phyloP scores from a whole-genome alignment of 2,329 filamentous ascomycete genomes.

The Penicillium hordei region DNA sequence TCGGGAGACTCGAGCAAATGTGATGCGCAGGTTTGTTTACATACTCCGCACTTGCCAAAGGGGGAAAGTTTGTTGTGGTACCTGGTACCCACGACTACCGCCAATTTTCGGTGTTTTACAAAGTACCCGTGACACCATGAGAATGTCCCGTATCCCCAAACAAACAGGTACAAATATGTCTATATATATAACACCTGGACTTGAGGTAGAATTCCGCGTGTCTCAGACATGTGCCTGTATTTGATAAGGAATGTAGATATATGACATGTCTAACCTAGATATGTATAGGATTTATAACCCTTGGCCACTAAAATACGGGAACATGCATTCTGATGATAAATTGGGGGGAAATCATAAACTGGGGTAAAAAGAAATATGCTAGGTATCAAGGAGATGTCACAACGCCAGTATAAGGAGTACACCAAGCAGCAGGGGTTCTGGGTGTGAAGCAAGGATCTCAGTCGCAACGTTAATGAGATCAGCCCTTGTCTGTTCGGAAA shows the following conservation, averaged over 20 bases:
- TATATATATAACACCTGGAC: neutral
- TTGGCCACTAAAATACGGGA: neutral
- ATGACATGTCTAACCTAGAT: neutral
- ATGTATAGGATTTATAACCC: neutral
- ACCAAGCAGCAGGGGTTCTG: conserved; percentile 20
- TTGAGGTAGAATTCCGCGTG: conserved; percentile 12
- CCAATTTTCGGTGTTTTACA: neutral
- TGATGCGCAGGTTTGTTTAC: conserved; percentile 22
- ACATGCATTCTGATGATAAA: neutral
- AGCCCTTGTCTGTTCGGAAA: neutral
- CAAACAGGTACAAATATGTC: conserved; percentile 7
- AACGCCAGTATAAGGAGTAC: conserved; percentile 16
- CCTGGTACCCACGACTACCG: conserved; percentile 5
- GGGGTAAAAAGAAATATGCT: conserved; percentile 9
- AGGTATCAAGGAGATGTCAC: conserved; percentile 24
- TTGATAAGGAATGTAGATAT: neutral
- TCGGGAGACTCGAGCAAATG: neutral
- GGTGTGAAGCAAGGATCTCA: conserved; percentile 18
- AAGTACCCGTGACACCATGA: conserved; percentile 13
- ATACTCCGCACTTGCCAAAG: conserved; percentile 28
- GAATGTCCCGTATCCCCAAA: conserved; percentile 5
- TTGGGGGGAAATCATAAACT: neutral
- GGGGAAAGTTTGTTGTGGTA: conserved; percentile 29
- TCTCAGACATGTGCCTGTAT: conserved; percentile 16
- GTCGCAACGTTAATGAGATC: conserved; percentile 13